Evolutionary conservation across 2,329 filamentous ascomycete species (phyloP), one percentile per base, ranked within the genome.

Genomic region (Phyllosticta citrichinensis): DNA sequence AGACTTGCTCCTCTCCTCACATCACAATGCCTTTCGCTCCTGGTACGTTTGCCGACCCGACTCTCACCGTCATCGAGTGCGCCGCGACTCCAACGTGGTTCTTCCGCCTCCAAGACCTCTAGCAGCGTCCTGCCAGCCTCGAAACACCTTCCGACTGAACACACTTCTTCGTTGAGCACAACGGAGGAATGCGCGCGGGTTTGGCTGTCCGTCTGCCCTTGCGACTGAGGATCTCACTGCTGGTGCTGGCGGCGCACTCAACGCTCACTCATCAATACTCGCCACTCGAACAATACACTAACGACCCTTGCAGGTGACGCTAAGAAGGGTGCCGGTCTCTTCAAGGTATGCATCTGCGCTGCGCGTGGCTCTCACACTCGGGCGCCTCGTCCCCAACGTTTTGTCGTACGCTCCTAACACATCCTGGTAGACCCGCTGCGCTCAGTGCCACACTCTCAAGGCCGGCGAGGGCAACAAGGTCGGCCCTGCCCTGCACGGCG

Each of bases 401-500:
- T 47, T 47, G 2, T 47, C 4, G 14, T 8, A n/a, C 40, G 40
- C 54, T 22, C 53, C 68, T 74, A 65, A 75, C 66, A 60, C 19
- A 2, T 4, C 17, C 27, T 52, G 20, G 24, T 63, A 83, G 84
- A 97, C 92, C 69, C 88, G 94, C 77, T 99, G 94, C 83, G 89
- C 90, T 69, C 91, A 97, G 83, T 99, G 94, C 89, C 94, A 99
- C 84, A 97, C 90, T 79, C 82, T 96, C 76, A 91, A 95, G 80
- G 83, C 82, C 66, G 88, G 83, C 72, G 94, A 93, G 80, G 85
- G 86, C 80, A 96, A 97, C 91, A 97, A 97, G 87, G 90, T 96
- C 79, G 94, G 94, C 76, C 94, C 94, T 73, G 91, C 91, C 76
- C 87, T 99, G 71, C 86, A 95, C 87, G 94, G 94, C 76, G 90